These are phyloP conservation scores for Kalmusia sp. DNA, from an alignment of 2,329 filamentous ascomycete genomes.

Conservation along the genomic window DNA sequence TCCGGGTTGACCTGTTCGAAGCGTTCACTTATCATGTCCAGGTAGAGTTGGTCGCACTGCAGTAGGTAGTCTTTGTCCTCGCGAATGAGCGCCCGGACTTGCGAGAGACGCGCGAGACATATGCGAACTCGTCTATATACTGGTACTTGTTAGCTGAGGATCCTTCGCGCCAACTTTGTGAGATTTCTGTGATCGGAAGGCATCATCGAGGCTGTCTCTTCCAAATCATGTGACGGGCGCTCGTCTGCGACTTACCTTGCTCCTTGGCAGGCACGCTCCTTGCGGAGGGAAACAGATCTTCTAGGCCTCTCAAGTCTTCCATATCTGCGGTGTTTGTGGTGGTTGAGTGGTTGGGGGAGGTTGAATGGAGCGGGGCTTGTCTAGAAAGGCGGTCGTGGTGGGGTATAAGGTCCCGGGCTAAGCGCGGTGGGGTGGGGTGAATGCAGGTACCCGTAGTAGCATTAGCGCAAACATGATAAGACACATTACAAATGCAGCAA, in stretches of 20 bases:
- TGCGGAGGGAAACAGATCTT: neutral
- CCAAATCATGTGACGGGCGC: neutral
- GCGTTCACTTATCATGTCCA: no score
- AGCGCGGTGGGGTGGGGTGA: neutral
- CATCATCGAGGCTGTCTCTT: neutral
- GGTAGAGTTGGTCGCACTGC: neutral
- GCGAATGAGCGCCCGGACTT: neutral
- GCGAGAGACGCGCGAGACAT: neutral
- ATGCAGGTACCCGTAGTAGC: neutral
- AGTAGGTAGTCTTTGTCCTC: neutral
- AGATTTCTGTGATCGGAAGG: neutral
- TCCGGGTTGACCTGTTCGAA: neutral
- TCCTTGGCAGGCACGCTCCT: neutral
- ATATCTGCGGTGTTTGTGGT: neutral
- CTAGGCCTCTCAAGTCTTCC: neutral
- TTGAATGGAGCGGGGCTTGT: neutral
- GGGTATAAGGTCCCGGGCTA: neutral
- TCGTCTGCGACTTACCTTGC: constrained; percentile 4
- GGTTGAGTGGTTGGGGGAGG: neutral
- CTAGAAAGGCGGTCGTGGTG: neutral
- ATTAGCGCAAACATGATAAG: neutral
- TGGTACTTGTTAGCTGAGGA: neutral
- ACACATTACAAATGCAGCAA: no score
- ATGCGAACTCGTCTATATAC: neutral
- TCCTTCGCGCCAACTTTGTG: neutral